phyloP scores from a whole-genome alignment of 2,329 filamentous ascomycete genomes.

The Orbilia blumenaviensis region DNA sequence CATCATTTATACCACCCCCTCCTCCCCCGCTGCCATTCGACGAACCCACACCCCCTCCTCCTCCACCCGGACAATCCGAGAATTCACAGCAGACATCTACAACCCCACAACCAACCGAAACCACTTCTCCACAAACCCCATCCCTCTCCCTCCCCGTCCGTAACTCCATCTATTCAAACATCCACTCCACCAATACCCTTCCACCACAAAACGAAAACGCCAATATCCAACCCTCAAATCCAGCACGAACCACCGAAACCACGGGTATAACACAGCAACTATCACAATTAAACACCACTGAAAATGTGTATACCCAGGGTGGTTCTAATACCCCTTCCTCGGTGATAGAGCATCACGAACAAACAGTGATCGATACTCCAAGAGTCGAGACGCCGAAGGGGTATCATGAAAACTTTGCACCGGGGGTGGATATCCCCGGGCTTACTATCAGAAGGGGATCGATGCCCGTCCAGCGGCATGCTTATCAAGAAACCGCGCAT shows the following conservation, averaged over 20 bases:
- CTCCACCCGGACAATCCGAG: neutral
- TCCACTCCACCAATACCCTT: too few species aligned
- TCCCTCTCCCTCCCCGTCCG: neutral
- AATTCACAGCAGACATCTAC: neutral
- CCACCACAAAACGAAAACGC: too few species aligned
- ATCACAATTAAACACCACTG: too few species aligned
- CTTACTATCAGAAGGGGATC: conserved; percentile 25
- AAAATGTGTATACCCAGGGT: conserved; percentile 1
- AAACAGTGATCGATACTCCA: neutral
- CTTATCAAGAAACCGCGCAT: neutral
- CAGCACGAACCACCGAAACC: too few species aligned
- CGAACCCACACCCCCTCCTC: neutral
- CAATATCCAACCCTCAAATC: too few species aligned
- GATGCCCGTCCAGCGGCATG: neutral
- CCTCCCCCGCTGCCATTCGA: conserved; percentile 7
- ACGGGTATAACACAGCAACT: too few species aligned
- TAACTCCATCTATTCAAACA: neutral
- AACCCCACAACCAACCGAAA: too few species aligned
- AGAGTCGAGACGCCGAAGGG: conserved; percentile 7
- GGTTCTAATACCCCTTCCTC: too few species aligned
- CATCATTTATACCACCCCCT: conserved; percentile 3
- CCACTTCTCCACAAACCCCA: too few species aligned
- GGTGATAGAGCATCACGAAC: neutral
- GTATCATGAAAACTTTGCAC: conserved; percentile 31
- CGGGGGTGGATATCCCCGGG: conserved; percentile 25